Evolutionary conservation across 2,329 filamentous ascomycete genomes (phyloP).

Genomic region (Grosmannia serpens): DNA sequence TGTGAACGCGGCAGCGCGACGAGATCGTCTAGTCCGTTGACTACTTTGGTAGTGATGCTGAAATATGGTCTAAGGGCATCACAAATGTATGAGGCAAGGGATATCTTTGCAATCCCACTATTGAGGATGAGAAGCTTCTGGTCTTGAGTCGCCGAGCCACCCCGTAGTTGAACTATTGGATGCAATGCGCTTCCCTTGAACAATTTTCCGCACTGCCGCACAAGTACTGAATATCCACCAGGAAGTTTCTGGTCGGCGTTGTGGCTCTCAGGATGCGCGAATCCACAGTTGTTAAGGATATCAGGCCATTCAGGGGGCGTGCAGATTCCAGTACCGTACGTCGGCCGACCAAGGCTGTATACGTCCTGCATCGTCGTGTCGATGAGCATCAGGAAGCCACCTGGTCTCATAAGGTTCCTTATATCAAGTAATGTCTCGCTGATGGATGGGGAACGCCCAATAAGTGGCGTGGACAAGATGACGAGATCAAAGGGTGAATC

Average conservation of each 20-base stretch:
- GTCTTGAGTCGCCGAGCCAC: background rate
- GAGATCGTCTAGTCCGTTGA: background rate
- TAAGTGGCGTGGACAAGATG: conserved; percentile 14
- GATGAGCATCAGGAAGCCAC: conserved; percentile 21
- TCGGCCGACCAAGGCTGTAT: background rate
- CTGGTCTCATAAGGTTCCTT: conserved; percentile 16
- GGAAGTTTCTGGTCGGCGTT: conserved; percentile 22
- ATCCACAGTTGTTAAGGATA: conserved; percentile 22
- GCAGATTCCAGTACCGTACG: background rate
- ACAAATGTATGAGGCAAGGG: background rate
- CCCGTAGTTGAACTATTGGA: no score
- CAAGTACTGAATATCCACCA: conserved; percentile 16
- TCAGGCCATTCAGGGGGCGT: conserved; percentile 23
- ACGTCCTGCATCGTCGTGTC: conserved; percentile 12
- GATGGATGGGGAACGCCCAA: conserved; percentile 2
- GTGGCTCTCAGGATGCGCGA: conserved; percentile 16
- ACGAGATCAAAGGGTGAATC: conserved; percentile 16
- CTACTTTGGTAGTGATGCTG: background rate
- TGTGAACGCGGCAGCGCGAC: background rate
- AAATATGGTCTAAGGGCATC: background rate
- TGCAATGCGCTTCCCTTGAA: conserved; percentile 10
- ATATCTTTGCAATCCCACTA: background rate
- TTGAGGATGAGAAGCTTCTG: background rate
- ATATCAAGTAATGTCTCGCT: conserved; percentile 10
- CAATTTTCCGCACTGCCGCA: conserved; percentile 23